Evolutionary conservation across 2,329 filamentous ascomycete genomes (phyloP).

Genomic region (Penicillium sp.): DNA sequence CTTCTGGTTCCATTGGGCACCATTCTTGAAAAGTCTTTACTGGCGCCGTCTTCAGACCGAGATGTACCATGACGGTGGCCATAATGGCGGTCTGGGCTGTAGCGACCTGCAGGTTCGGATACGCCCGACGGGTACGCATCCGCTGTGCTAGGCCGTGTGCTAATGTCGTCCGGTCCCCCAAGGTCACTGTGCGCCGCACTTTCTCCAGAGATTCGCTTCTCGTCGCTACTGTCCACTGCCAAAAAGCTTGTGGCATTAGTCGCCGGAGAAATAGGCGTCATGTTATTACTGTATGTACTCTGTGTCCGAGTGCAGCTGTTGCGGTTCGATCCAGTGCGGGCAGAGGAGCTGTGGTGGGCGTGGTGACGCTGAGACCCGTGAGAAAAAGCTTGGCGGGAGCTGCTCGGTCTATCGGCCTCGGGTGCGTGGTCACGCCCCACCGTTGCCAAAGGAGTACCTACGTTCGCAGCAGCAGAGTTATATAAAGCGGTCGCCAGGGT

Average conservation of each 20-base stretch:
- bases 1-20: constrained; percentile 27
- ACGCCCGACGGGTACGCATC: constrained; percentile 23
- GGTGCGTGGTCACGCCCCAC: constrained; percentile 10
- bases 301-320: constrained; percentile 43
- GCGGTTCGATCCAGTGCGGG: constrained; percentile 36
- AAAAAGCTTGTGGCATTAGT: constrained; percentile 50
- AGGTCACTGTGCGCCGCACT: constrained; percentile 32
- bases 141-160: constrained; percentile 34
- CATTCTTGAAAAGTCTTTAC: constrained; percentile 24
- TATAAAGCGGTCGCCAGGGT: constrained; percentile 32
- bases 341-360: constrained; percentile 37
- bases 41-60: constrained; percentile 23
- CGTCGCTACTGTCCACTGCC: constrained; percentile 44
- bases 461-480: constrained; percentile 19
- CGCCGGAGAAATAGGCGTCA: constrained; percentile 43
- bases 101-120: constrained; percentile 23
- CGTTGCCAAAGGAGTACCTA: constrained; percentile 11
- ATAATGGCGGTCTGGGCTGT: constrained; percentile 28
- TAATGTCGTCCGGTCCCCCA: constrained; percentile 29
- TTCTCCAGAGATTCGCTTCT: constrained; percentile 33
- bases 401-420: constrained; percentile 30
- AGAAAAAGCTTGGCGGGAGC: constrained; percentile 28
- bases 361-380: constrained; percentile 29
- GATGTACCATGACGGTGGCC: constrained; percentile 11
- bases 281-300: constrained; percentile 45